These are phyloP conservation scores for Alternaria incomplexa DNA, from an alignment of 2,329 filamentous ascomycete genomes.

Conservation along the genomic window DNA sequence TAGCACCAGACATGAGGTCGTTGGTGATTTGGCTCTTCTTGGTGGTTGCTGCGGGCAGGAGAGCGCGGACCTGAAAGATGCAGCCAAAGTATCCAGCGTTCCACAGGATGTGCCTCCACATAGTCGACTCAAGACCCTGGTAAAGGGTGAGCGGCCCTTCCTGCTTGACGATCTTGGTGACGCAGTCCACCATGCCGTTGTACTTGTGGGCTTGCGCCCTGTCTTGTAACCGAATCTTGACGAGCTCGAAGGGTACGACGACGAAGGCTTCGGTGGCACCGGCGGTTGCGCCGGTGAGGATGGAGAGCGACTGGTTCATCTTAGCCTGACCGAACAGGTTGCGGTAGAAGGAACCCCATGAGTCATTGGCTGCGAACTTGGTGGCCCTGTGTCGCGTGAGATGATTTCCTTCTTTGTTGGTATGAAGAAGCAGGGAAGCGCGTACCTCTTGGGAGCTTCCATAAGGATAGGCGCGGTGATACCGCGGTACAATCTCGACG, in stretches of 20 bases:
- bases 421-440: too few species aligned
- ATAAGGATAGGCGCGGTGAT: constrained; percentile 96
- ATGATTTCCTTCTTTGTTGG: neutral
- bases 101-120: constrained; percentile 96
- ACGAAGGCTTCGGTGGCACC: constrained; percentile 96
- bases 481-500: constrained; percentile 91
- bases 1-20: constrained; percentile 82
- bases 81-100: constrained; percentile 97
- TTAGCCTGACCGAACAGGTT: constrained; percentile 81
- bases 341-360: constrained; percentile 95
- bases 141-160: constrained; percentile 91
- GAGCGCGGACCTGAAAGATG: constrained; percentile 92
- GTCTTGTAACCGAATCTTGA: constrained; percentile 98
- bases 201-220: constrained; percentile 90
- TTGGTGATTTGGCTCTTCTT: constrained; percentile 84
- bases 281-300: constrained; percentile 91
- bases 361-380: constrained; percentile 99
- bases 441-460: constrained; percentile 84
- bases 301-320: constrained; percentile 89
- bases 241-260: constrained; percentile 95
- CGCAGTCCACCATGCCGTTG: constrained; percentile 79
- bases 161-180: constrained; percentile 79
- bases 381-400: constrained; percentile 67
- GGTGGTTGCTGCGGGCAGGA: constrained; percentile 80
- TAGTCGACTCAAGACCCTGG: constrained; percentile 93